Evolutionary conservation across 768 basidiomycete genomes (phyloP).

Genomic region (Suillus hirtellus): DNA sequence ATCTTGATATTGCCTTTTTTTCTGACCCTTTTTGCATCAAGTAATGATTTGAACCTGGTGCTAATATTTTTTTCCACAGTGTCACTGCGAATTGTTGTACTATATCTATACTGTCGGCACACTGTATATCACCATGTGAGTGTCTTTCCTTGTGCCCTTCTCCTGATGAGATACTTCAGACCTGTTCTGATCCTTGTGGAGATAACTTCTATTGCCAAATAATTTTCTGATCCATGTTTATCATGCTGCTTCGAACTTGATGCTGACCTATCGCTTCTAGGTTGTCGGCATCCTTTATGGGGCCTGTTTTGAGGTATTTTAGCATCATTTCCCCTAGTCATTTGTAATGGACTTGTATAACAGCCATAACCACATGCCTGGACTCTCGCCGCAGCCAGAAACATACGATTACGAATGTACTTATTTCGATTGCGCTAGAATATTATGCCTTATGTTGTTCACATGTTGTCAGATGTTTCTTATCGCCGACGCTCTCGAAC

Average conservation of each 20-base stretch:
- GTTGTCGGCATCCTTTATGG: constrained; percentile 2
- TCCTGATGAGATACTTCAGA: constrained; percentile 12
- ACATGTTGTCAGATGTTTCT: neutral
- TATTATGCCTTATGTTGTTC: neutral
- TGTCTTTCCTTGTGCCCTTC: neutral
- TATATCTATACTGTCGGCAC: neutral
- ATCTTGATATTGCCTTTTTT: constrained; percentile 61
- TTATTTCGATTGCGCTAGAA: neutral
- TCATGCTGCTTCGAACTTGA: neutral
- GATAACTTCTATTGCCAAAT: constrained; percentile 8
- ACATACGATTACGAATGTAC: neutral
- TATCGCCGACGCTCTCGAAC: neutral
- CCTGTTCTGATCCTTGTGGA: constrained; percentile 15
- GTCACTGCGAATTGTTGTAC: neutral
- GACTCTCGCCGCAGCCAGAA: neutral
- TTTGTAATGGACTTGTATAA: neutral
- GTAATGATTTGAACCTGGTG: constrained; percentile 4
- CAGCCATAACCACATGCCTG: neutral
- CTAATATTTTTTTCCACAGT: constrained; percentile 16
- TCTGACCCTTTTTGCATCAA: constrained; percentile 31
- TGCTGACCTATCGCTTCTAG: constrained; percentile 2
- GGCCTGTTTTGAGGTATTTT: neutral
- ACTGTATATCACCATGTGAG: constrained; percentile 12
- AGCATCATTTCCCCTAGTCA: neutral
- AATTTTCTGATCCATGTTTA: neutral